A percentile compares a stretch with the other conserved stretches of the same genome.
Evolutionary conservation across 2,329 filamentous ascomycete genomes (phyloP).

Genomic region (Furcasterigmium sp.): DNA sequence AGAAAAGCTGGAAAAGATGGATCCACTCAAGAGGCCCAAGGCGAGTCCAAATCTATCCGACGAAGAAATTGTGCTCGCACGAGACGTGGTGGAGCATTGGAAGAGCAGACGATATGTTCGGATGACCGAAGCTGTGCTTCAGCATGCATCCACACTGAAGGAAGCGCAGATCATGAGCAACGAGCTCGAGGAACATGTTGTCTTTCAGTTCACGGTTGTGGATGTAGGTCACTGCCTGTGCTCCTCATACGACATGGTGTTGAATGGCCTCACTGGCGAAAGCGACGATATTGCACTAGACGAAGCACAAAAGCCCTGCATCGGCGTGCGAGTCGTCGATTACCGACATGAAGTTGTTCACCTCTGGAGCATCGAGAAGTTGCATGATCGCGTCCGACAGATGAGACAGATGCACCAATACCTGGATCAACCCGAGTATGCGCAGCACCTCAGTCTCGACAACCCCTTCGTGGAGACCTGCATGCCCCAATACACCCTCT

Average conservation of each 20-base stretch:
- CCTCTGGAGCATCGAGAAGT: slow-evolving; percentile 91
- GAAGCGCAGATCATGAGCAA: slow-evolving; percentile 98
- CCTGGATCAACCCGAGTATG: slow-evolving; percentile 89
- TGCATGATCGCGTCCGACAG: slow-evolving; percentile 77
- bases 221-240: slow-evolving; percentile 83
- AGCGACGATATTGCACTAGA: slow-evolving; percentile 79
- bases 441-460: slow-evolving; percentile 85
- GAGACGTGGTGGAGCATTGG: slow-evolving; percentile 68
- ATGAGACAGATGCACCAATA: slow-evolving; percentile 99
- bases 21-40: slow-evolving; percentile 56
- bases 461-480: slow-evolving; percentile 90
- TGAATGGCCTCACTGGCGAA: slow-evolving; percentile 84
- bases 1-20: slow-evolving; percentile 73
- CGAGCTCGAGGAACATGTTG: slow-evolving; percentile 85
- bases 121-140: slow-evolving; percentile 88
- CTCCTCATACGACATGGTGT: slow-evolving; percentile 93
- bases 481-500: slow-evolving; percentile 85
- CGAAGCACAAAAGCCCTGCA: slow-evolving; percentile 78
- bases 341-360: slow-evolving; percentile 82
- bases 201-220: slow-evolving; percentile 92
- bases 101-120: slow-evolving; percentile 79
- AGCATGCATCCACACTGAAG: slow-evolving; percentile 82
- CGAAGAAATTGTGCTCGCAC: slow-evolving; percentile 66
- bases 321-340: slow-evolving; percentile 85
- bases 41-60: slow-evolving; percentile 62